phyloP scores from a whole-genome alignment of 257 asterid genomes.

The Gentiana straminea region DNA sequence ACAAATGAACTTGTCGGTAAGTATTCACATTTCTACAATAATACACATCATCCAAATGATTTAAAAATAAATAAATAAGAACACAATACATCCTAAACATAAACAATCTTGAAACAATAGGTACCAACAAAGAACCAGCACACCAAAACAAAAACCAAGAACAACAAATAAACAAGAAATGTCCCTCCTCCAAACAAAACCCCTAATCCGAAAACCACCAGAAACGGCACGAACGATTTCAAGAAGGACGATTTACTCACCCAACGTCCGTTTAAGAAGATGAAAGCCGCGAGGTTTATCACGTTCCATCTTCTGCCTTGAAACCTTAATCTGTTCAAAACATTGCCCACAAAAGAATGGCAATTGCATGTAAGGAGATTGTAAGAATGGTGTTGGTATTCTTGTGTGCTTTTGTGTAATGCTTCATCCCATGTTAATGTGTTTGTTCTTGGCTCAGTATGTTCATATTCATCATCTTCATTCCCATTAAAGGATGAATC shows the following conservation, averaged over 20 bases:
- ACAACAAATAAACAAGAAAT: conserved; percentile 40
- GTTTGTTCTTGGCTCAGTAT: conserved; percentile 23
- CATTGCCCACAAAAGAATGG: conserved; percentile 90
- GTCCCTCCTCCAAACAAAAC: conserved; percentile 52
- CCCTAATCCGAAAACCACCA: conserved; percentile 45
- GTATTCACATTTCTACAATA: no score
- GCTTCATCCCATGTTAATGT: conserved; percentile 61
- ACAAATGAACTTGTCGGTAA: no score
- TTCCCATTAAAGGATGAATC: conserved; percentile 21
- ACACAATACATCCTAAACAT: conserved; percentile 26
- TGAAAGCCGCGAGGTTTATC: conserved; percentile 64
- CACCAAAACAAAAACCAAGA: conserved; percentile 46
- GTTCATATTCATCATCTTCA: conserved; percentile 24
- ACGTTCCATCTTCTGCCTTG: conserved; percentile 81
- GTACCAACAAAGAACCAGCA: conserved; percentile 85
- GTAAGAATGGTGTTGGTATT: conserved; percentile 84
- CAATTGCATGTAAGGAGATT: conserved; percentile 90
- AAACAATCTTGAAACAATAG: conserved; percentile 57
- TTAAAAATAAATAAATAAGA: no score
- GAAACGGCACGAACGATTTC: conserved; percentile 52
- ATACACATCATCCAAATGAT: no score
- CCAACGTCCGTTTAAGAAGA: conserved; percentile 56
- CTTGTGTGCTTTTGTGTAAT: conserved; percentile 63
- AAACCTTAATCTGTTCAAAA: conserved; percentile 69
- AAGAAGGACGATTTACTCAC: conserved; percentile 51